Base-by-base conservation (phyloP, 192 early-diverging fungal species). In the Backusella luteola region DNA sequence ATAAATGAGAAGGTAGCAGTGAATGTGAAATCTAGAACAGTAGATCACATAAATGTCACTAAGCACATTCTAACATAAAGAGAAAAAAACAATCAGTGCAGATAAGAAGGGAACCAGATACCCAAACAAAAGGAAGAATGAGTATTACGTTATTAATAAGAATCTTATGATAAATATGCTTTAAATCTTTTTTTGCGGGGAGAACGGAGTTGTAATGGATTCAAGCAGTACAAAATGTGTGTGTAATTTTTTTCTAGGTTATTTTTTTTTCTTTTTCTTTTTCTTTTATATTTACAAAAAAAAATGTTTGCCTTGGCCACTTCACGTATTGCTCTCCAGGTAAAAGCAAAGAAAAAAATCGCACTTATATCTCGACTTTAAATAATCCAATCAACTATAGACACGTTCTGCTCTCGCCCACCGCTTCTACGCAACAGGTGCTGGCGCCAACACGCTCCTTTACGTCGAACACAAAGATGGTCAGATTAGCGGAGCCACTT, bases 381-480 rank as follows among this genome's bases (percentile, higher is more conserved):
- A 74, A 59, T 39, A 26, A n/a, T 23, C 7, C 38, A 34, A 8
- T 21, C 29, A 8, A 17, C 8, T 44, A 35, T 67, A 75, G 74
- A 66, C 74, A 67, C 74, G 74, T 19, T 35, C 67, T 66, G 21
- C 39, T 4, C 34, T 75, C 34, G 49, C 73, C 44, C 70, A 70
- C 23, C 76, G 80, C 15, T 74, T 74, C 59, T 90, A 90, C 73
- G 86, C 89, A 67, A 77, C 85, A 69, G 76, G 73, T 21, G 85
- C 83, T 69, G 83, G 83, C 59, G 87, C 86, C 74, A 89, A 91
- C n/a, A 93, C 96, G 34, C 87, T 99, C 15, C 89, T 99, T 68
- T 83, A 95, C 71, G 93, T 96, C 46, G 97, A 99, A 84, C 92
- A 95, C 87, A 94, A 93, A 85, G 90, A 91, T 84, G 87, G 89